Evolutionary conservation across 2,329 filamentous ascomycete genomes (phyloP), one percentile per base, ranked within the genome.

Genomic region (Claviceps sp.): DNA sequence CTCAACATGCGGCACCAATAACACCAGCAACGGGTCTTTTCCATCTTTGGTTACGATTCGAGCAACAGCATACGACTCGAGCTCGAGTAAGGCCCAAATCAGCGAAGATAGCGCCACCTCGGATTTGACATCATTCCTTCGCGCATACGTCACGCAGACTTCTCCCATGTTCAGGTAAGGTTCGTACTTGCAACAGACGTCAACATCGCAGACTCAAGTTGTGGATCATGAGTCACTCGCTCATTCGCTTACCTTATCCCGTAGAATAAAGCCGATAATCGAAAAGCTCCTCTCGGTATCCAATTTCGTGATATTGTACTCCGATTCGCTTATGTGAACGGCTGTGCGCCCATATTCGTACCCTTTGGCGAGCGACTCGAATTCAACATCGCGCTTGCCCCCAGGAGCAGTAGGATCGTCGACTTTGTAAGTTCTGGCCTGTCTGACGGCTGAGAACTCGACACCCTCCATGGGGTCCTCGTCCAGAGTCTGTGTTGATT

Each of bases 271-370:
- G 0, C 93, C 93, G 50, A 98, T 72, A 43, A 98, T 84, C 3
- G 89, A 84, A 53, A 97, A 81, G 7, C 78, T 76, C 54, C 85
- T 83, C 10, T 71, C 68, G 0, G 89, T 93, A 60, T 94, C 84
- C 38, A 96, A 75, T 57, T 86, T 89, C n/a, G 89, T 95, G 53
- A 96, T 82, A 58, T 90, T 89, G 64, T 85, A 78, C 60, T 98
- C 91, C 0, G 85, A 85, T 59, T 90, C 84, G 57, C 81, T 87
- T 58, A 98, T 95, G 58, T 86, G 84, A 1, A 98, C 91, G 2
- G 87, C 89, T 0, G 91, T 96, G 52, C 89, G 80, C 46, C 93
- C 93, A 64, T 98, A 98, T 62, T 89, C 84, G 62, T 91, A 98
- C 0, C 93, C 93, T 65, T 89, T 95, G n/a, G 88, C 88, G 40